Evolutionary conservation across 352 stramenopile species (phyloP), one percentile per base, ranked within the genome.

Genomic region (Pseudoperonospora humuli): DNA sequence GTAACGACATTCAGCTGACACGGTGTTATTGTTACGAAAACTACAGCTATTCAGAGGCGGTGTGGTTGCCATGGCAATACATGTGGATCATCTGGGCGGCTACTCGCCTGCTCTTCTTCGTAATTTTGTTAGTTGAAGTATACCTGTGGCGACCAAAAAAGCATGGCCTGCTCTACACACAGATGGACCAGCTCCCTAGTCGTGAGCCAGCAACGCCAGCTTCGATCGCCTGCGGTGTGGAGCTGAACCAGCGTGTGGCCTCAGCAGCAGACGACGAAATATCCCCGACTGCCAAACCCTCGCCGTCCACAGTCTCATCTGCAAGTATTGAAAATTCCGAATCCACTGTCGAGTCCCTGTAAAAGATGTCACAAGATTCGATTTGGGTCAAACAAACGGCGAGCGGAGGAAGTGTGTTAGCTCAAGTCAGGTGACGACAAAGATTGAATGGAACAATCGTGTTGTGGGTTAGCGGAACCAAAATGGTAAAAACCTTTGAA

Each of bases 21-120:
- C 3, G n/a, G n/a, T 50, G 11, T 33, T n/a, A 10, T 49, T 5
- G 29, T 18, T 38, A 7, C 39, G 31, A 7, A 47, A 46, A 19
- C 8, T 23, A 39, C 29, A 91, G 79, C n/a, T 91, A 93, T 57
- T 81, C 75, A 2, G 73, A 65, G 3, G 69, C 47, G 8, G n/a
- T 91, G 7, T 38, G 50, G 37, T 39, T 93, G 29, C 55, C 70
- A 7, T 91, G 81, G 81, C 57, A 80, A 43, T 75, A 70, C 23
- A 75, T 75, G 28, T 93, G 81, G 81, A 33, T 88, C 13, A 65
- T 93, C 27, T 93, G 78, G 78, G 78, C 78, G 1, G 72, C 64
- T 13, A 84, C 82, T 50, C 72, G 76, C 4, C 44, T 88, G 24
- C 60, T 92, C 18, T 79, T 80, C 39, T 91, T 89, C 38, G 45